Base-by-base conservation (phyloP, 306 rosid species). In the Hippophae gyantsensis region DNA sequence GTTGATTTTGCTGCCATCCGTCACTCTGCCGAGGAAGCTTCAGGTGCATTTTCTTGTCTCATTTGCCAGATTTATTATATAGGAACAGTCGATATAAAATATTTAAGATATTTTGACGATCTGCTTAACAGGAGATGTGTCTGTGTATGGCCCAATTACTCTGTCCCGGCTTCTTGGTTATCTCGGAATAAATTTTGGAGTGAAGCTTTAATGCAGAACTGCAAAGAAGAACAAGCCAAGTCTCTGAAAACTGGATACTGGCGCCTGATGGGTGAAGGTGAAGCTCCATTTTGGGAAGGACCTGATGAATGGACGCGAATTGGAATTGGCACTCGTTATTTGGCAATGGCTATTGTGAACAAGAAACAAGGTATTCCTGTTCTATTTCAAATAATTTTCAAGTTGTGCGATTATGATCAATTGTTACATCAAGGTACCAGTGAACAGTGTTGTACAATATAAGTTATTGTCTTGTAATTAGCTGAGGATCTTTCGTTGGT, bases 231-330 rank as follows among this genome's bases (percentile, higher is more conserved):
- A 56, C 99, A 88, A 57, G 96, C 84, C 1, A 95, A 85, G 56
- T 73, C 86, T 49, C 64, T 88, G 56, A 84, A 86, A 69, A 83
- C 77, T 13, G 99, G 96, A 62, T 92, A 88, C 50, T 92, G 97
- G 95, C 95, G 84, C 7, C 85, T 92, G 43, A 94, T 86, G 3
- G 99, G 99, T 32, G 99, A 88, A 14, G 99, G 96, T 9, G 90
- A 86, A 74, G 90, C 99, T 6, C 88, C 94, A 18, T 88, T 86
- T 63, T 92, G 99, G 99, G 97, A 92, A 69, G 97, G 99, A 27
- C 79, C 81, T 26, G 84, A 92, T 43, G 90, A 88, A 12, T 51
- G 68, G 43, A 77, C 46, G 14, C 96, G 96, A 25, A 80, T 88
- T 40, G 97, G 99, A 58, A 85, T 92, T 96, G 97, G 99, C n/a